These are phyloP conservation scores for Crithidia bombi DNA, from an alignment of 208 protist species.

Conservation along the genomic window DNA sequence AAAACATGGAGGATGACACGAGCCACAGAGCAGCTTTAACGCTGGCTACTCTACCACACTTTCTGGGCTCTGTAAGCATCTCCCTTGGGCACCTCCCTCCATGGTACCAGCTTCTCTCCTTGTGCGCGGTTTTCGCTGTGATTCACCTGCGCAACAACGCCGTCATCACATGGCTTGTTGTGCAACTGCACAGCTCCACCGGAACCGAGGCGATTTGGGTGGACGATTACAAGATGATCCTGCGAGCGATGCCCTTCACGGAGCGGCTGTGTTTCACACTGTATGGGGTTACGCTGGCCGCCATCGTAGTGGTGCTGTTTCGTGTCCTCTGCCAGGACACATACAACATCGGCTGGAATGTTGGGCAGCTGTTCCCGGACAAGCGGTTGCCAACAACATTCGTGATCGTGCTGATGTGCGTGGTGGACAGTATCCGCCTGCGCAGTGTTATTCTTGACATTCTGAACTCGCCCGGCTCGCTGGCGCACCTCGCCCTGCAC, in stretches of 20 bases:
- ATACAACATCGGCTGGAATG: conserved; percentile 42
- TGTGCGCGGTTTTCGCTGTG: conserved; percentile 69
- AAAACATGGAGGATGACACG: conserved; percentile 12
- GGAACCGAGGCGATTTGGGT: conserved; percentile 81
- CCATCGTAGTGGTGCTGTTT: conserved; percentile 52
- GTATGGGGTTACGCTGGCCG: conserved; percentile 73
- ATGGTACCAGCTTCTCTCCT: conserved; percentile 80
- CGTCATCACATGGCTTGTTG: conserved; percentile 71
- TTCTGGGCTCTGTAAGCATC: conserved; percentile 67
- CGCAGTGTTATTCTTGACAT: conserved; percentile 34
- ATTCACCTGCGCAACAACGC: conserved; percentile 75
- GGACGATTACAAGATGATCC: conserved; percentile 61
- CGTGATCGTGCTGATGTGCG: conserved; percentile 41
- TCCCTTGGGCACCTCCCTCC: conserved; percentile 81
- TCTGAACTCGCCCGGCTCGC: conserved; percentile 32
- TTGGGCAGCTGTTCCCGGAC: conserved; percentile 60
- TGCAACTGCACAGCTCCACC: conserved; percentile 81
- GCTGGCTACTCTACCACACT: conserved; percentile 25
- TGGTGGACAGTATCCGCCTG: conserved; percentile 42
- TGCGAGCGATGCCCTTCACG: conserved; percentile 85
- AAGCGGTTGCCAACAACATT: conserved; percentile 35
- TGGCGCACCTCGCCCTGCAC: conserved; percentile 35
- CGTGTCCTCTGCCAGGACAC: conserved; percentile 57
- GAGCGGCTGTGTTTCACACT: conserved; percentile 86
- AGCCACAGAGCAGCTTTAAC: conserved; percentile 1